These are phyloP conservation scores for Beauveria medogensis DNA, from an alignment of 2,329 filamentous ascomycete genomes.

Conservation along the genomic window DNA sequence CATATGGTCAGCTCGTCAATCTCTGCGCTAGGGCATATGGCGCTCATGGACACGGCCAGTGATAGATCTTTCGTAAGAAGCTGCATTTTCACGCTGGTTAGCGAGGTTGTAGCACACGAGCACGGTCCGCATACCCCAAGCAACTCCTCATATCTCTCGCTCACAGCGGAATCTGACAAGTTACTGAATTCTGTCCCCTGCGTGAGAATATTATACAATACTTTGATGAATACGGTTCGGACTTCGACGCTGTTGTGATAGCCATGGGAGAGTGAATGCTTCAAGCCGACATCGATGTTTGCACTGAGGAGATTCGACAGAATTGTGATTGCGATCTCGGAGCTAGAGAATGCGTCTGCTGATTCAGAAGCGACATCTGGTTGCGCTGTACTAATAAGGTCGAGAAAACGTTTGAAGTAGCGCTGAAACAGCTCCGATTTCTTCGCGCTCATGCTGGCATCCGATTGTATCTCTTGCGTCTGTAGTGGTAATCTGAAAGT, in stretches of 20 bases:
- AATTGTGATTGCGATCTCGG: slow-evolving; percentile 59
- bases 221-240: slow-evolving; percentile 60
- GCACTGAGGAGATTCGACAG: slow-evolving; percentile 62
- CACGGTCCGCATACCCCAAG: slow-evolving; percentile 39
- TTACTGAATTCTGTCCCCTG: slow-evolving; percentile 65
- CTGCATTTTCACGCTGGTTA: slow-evolving; percentile 22
- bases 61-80: slow-evolving; percentile 55
- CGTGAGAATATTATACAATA: slow-evolving; percentile 62
- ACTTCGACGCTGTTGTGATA: slow-evolving; percentile 65
- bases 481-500: slow-evolving; percentile 60
- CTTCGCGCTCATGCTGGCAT: slow-evolving; percentile 58
- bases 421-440: slow-evolving; percentile 65
- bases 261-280: slow-evolving; percentile 61
- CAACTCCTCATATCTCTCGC: slow-evolving; percentile 60
- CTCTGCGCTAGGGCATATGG: slow-evolving; percentile 58
- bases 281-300: slow-evolving; percentile 63
- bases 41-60: slow-evolving; percentile 55
- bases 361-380: slow-evolving; percentile 37
- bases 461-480: slow-evolving; percentile 55
- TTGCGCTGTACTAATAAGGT: slow-evolving; percentile 52
- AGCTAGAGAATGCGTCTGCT: slow-evolving; percentile 42
- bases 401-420: slow-evolving; percentile 63
- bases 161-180: slow-evolving; percentile 57
- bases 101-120: slow-evolving; percentile 5
- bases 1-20: slow-evolving; percentile 63